phyloP scores from a whole-genome alignment of 495 filamentous ascomycete species.

The Neurospora sp. region DNA sequence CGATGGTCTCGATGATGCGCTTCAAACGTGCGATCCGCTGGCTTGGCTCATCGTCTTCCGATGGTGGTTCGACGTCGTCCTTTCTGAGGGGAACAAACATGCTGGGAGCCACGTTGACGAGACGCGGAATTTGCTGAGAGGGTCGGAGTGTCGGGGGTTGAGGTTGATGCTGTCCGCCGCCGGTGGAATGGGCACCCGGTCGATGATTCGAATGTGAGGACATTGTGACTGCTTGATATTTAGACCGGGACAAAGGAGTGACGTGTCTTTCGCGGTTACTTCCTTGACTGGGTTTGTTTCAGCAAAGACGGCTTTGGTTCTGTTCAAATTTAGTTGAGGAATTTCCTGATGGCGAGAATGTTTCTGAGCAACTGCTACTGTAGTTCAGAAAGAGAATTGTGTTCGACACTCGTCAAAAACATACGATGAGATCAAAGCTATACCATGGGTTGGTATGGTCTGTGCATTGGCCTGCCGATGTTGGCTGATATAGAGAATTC shows the following conservation, averaged over 20 bases:
- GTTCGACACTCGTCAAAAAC: not conserved
- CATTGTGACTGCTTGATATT: not conserved
- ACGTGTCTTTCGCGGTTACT: not conserved
- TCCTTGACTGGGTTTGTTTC: not conserved
- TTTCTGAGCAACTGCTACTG: not conserved
- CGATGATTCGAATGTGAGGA: not conserved
- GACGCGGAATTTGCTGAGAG: slow-evolving; percentile 22
- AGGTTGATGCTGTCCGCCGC: slow-evolving; percentile 1
- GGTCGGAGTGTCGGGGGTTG: not conserved
- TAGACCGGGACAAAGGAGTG: not conserved
- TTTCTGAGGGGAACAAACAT: slow-evolving; percentile 34
- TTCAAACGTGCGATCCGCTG: slow-evolving; percentile 22
- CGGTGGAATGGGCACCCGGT: not conserved
- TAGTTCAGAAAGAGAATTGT: not conserved
- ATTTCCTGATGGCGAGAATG: not conserved
- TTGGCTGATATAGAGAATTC: not conserved
- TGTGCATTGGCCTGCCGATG: not conserved
- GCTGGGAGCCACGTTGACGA: slow-evolving; percentile 22
- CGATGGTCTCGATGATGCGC: slow-evolving; percentile 27
- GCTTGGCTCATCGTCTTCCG: slow-evolving; percentile 8
- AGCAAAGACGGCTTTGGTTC: not conserved
- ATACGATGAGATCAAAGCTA: not conserved
- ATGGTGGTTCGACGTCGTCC: slow-evolving; percentile 21
- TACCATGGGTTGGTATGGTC: not conserved
- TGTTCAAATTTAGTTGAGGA: not conserved